Evolutionary conservation across 2,329 filamentous ascomycete species (phyloP).

Genomic region (Malbranchea cinnamomea): DNA sequence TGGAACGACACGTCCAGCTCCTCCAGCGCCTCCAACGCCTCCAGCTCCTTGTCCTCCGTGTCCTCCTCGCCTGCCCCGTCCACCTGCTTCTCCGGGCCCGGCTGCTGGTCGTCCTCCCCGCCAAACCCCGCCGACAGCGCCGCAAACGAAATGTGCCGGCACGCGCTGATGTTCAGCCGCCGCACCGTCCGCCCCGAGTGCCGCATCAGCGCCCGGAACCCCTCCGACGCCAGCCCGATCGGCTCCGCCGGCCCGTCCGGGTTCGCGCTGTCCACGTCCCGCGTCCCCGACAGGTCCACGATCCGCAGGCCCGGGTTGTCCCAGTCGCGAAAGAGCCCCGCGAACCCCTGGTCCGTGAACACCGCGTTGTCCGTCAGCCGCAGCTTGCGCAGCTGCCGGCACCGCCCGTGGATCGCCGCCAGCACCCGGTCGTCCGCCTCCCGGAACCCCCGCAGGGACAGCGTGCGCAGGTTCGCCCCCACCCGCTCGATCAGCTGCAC

Average conservation of each 20-base stretch:
- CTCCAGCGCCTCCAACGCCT: conserved; percentile 49
- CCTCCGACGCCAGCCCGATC: conserved; percentile 59
- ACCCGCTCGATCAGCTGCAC: conserved; percentile 45
- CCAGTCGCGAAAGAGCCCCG: conserved; percentile 58
- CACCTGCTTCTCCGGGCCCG: conserved; percentile 49
- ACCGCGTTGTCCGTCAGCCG: conserved; percentile 63
- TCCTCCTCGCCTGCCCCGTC: conserved; percentile 54
- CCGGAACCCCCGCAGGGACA: conserved; percentile 59
- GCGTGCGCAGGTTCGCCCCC: conserved; percentile 54
- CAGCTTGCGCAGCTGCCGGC: conserved; percentile 55
- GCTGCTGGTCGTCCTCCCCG: conserved; percentile 15
- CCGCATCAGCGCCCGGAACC: conserved; percentile 67
- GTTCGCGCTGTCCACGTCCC: conserved; percentile 56
- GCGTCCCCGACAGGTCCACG: conserved; percentile 62
- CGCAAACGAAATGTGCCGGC: conserved; percentile 59
- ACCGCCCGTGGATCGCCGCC: conserved; percentile 53
- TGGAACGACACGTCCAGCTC: conserved; percentile 64
- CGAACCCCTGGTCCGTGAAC: conserved; percentile 62
- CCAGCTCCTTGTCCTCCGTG: conserved; percentile 31
- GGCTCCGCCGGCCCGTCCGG: conserved; percentile 45
- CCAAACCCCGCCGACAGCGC: conserved; percentile 65
- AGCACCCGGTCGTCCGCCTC: conserved; percentile 56
- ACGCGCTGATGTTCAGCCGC: conserved; percentile 64
- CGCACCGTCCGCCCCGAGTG: conserved; percentile 58
- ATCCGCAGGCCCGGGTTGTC: conserved; percentile 53